Evolutionary conservation across 2,329 filamentous ascomycete genomes (phyloP).

Genomic region (Xylariaceae sp.): DNA sequence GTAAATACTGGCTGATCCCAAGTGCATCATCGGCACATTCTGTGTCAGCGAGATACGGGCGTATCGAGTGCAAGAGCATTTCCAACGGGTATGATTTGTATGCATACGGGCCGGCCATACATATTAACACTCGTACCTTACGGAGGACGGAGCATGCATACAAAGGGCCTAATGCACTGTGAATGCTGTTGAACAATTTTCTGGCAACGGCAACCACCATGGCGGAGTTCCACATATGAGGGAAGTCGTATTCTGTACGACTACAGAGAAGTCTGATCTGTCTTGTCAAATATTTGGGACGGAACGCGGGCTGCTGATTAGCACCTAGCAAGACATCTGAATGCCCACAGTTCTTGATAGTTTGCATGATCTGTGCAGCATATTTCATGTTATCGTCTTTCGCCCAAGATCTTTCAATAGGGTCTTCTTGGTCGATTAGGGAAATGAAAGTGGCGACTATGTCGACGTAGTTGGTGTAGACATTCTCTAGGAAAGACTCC

Average conservation of each 20-base stretch:
- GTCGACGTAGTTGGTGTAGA: constrained; percentile 70
- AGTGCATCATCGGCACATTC: constrained; percentile 90
- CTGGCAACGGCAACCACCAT: constrained; percentile 73
- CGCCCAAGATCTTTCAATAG: constrained; percentile 64
- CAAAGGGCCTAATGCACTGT: constrained; percentile 79
- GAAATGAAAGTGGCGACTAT: constrained; percentile 76
- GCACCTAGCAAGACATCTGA: constrained; percentile 66
- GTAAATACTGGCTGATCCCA: constrained; percentile 80
- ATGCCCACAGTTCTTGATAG: constrained; percentile 67
- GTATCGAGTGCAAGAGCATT: constrained; percentile 80
- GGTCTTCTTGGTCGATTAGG: constrained; percentile 73
- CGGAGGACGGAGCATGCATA: constrained; percentile 84
- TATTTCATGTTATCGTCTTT: constrained; percentile 57
- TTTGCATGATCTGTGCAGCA: constrained; percentile 61
- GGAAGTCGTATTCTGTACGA: constrained; percentile 63
- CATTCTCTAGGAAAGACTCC: constrained; percentile 59
- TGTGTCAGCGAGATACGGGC: constrained; percentile 74
- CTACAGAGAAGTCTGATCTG: constrained; percentile 77
- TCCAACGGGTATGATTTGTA: constrained; percentile 79
- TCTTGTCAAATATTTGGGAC: constrained; percentile 69
- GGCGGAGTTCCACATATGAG: constrained; percentile 71
- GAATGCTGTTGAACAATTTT: constrained; percentile 75
- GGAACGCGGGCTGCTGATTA: constrained; percentile 85
- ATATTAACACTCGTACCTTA: constrained; percentile 79
- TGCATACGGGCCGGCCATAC: constrained; percentile 71